Percentiles rank a stretch among this genome's conserved stretches.
These are phyloP conservation scores for Syzygium grande DNA, from an alignment of 345 rosid genomes.

Conservation along the genomic window DNA sequence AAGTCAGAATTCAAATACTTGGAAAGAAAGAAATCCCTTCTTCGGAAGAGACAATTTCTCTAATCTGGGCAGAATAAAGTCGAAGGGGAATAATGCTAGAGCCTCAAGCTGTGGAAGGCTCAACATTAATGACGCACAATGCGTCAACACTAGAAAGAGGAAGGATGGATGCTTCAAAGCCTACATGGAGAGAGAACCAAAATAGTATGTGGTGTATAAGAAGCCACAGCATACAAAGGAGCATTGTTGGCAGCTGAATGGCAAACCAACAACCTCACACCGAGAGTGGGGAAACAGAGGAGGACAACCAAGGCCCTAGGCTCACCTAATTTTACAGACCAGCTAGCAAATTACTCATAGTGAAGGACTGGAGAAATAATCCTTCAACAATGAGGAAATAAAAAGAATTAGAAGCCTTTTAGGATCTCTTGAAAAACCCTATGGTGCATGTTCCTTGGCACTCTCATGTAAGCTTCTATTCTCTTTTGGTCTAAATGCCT, in stretches of 20 bases:
- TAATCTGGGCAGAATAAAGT: not conserved
- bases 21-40: not conserved
- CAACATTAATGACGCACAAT: not conserved
- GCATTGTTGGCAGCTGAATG: no score
- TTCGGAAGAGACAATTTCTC: not conserved
- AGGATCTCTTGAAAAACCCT: not conserved
- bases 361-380: not conserved
- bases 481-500: not conserved
- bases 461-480: not conserved
- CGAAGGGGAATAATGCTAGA: not conserved
- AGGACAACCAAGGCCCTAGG: not conserved
- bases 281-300: not conserved
- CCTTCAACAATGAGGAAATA: not conserved
- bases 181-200: not conserved
- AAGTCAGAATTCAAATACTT: not conserved
- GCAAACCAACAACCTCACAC: not conserved
- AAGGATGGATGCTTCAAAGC: not conserved
- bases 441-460: not conserved
- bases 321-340: not conserved
- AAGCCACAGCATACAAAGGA: no score
- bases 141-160: not conserved
- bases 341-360: no score
- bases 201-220: no score
- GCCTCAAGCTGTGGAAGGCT: not conserved
- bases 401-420: no score